phyloP scores from a whole-genome alignment of 495 filamentous ascomycete genomes.

The Cercophora newfieldiana region DNA sequence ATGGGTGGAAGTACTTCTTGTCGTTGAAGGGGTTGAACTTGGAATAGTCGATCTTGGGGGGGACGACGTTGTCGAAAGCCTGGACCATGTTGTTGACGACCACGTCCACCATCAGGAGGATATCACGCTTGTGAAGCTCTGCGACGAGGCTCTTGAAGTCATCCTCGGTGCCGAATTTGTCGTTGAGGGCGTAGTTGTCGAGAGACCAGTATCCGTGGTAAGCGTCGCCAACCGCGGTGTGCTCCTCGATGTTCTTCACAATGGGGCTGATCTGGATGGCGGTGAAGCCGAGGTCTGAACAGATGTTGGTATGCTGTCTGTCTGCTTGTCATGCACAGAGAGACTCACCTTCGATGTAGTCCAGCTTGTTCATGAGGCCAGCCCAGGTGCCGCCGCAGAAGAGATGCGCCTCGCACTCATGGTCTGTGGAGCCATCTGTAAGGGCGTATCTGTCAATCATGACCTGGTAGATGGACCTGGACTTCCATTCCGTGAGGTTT shows the following conservation, averaged over 20 bases:
- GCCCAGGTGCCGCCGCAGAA: slow-evolving; percentile 78
- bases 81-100: slow-evolving; percentile 78
- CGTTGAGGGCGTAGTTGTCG: slow-evolving; percentile 63
- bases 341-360: slow-evolving; percentile 36
- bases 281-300: slow-evolving; percentile 77
- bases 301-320: slow-evolving; percentile 29
- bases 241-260: slow-evolving; percentile 56
- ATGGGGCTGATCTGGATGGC: slow-evolving; percentile 83
- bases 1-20: slow-evolving; percentile 64
- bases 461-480: slow-evolving; percentile 70
- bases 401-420: slow-evolving; percentile 50
- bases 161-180: slow-evolving; percentile 62
- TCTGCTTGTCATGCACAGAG: background rate
- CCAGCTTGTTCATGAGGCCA: slow-evolving; percentile 35
- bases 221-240: slow-evolving; percentile 52
- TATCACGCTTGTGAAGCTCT: slow-evolving; percentile 62
- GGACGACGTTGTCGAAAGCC: slow-evolving; percentile 44
- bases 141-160: slow-evolving; percentile 62
- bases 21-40: slow-evolving; percentile 69
- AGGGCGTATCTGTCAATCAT: slow-evolving; percentile 75
- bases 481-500: slow-evolving; percentile 54
- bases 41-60: slow-evolving; percentile 58
- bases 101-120: slow-evolving; percentile 78
- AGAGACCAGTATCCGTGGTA: slow-evolving; percentile 80
- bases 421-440: slow-evolving; percentile 58